These are phyloP conservation scores for Ustilago crameri DNA, from an alignment of 1,284 basidiomycete species.

Conservation along the genomic window DNA sequence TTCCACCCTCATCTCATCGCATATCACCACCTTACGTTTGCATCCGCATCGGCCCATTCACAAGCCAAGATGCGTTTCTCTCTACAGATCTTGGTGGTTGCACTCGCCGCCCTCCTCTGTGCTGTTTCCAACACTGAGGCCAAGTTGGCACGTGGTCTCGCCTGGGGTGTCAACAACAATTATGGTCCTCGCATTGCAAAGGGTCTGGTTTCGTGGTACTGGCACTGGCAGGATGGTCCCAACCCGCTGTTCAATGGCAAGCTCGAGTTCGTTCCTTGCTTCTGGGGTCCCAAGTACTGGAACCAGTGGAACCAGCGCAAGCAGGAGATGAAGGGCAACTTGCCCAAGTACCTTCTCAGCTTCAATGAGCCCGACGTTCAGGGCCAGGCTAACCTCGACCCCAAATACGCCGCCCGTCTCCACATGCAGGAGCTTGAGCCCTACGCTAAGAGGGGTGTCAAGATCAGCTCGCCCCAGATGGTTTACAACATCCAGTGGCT, in stretches of 20 bases:
- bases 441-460: constrained; percentile 60
- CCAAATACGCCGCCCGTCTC: constrained; percentile 54
- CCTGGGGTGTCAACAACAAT: constrained; percentile 58
- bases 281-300: constrained; percentile 61
- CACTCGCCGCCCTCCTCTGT: constrained; percentile 36
- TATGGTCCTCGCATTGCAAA: constrained; percentile 55
- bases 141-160: constrained; percentile 49
- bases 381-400: constrained; percentile 57
- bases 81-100: constrained; percentile 36
- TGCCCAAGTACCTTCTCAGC: constrained; percentile 56
- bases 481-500: constrained; percentile 64
- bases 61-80: constrained; percentile 43
- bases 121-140: constrained; percentile 33
- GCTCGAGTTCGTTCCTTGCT: constrained; percentile 60
- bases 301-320: constrained; percentile 57
- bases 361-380: constrained; percentile 65
- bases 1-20: constrained; percentile 22
- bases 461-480: constrained; percentile 65
- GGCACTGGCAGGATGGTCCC: constrained; percentile 64
- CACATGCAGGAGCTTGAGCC: constrained; percentile 63
- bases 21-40: constrained; percentile 3
- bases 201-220: constrained; percentile 59
- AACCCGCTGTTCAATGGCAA: constrained; percentile 34
- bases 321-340: constrained; percentile 47
- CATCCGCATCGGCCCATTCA: background rate